A percentile compares a stretch with the other conserved stretches of the same genome.
These are phyloP conservation scores for Funneliformis mosseae DNA, from an alignment of 192 early-diverging fungal species.

Conservation along the genomic window DNA sequence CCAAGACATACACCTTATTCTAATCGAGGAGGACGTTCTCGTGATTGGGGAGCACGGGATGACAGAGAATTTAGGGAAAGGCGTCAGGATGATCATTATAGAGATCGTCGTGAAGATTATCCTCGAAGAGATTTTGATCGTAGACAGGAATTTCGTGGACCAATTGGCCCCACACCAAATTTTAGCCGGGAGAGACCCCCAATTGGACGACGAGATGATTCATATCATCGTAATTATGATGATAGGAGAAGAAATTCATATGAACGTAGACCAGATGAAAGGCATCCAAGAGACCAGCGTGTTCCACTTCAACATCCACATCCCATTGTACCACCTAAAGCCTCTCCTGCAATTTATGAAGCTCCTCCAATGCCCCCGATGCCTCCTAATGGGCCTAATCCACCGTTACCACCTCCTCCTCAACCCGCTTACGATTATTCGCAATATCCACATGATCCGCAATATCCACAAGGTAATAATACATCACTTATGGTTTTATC, in stretches of 20 bases:
- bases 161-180: conserved; percentile 34
- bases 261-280: conserved; percentile 42
- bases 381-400: conserved; percentile 33
- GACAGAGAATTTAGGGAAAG: conserved; percentile 47
- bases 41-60: conserved; percentile 29
- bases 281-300: conserved; percentile 38
- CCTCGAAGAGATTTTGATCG: conserved; percentile 44
- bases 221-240: conserved; percentile 40
- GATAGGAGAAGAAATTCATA: conserved; percentile 42
- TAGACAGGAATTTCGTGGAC: conserved; percentile 37
- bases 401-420: conserved; percentile 43
- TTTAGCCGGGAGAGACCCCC: conserved; percentile 42
- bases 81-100: conserved; percentile 46
- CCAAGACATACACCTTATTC: conserved; percentile 36
- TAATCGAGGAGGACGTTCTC: conserved; percentile 27
- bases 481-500: background rate
- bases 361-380: conserved; percentile 35
- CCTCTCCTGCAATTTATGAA: conserved; percentile 42
- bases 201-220: conserved; percentile 37
- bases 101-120: conserved; percentile 49
- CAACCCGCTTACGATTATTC: conserved; percentile 39
- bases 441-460: conserved; percentile 31
- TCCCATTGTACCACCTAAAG: conserved; percentile 35
- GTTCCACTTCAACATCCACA: conserved; percentile 35
- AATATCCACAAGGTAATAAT: conserved; percentile 21